Base-by-base conservation (phyloP, 331 rosid species). In the Quercus phellos region DNA sequence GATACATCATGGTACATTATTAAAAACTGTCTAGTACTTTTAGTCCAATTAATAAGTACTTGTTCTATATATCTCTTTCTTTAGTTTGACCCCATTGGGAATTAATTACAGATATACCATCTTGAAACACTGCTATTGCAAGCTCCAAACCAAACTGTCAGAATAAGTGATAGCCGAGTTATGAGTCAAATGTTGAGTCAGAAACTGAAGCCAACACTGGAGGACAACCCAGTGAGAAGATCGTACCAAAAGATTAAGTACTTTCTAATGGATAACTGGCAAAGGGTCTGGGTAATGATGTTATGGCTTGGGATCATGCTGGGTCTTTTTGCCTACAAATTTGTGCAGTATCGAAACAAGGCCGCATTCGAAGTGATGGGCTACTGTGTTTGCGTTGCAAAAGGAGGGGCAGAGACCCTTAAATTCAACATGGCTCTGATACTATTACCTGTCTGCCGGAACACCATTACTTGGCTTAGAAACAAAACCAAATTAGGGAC, bases 381-480 rank as follows among this genome's bases (percentile, higher is more conserved):
- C 6, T 85, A 91, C 58, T 93, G 98, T 43, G 98, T 93, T 38
- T 90, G 90, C 77, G 60, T 93, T 70, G 98, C 98, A 55, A 93
- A 93, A 87, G 98, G 98, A 63, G 98, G 91, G 55, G 98, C 96
- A 5, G 98, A 93, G 88, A 93, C 91, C 46, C 97, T 93, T 19
- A 93, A 93, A 72, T 86, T 93, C 82, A 93, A 93, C 89, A 93
- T 90, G 98, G 98, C 98, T 14, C 79, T 93, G 18, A 91, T 93
- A 71, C 67, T 93, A 50, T 74, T 93, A 29, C 97, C 98, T 0
- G 97, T 93, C 61, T 93, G 98, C 51, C 88, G 98, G 17, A 93
- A 93, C 87, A 91, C 97, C 43, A 93, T 93, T 74, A 93, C 98
- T 24, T 93, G 98, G 98, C 90, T 93, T 42, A 83, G 98, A 73